These are phyloP conservation scores for Acidomyces sp. DNA, from an alignment of 495 filamentous ascomycete genomes.

Conservation along the genomic window DNA sequence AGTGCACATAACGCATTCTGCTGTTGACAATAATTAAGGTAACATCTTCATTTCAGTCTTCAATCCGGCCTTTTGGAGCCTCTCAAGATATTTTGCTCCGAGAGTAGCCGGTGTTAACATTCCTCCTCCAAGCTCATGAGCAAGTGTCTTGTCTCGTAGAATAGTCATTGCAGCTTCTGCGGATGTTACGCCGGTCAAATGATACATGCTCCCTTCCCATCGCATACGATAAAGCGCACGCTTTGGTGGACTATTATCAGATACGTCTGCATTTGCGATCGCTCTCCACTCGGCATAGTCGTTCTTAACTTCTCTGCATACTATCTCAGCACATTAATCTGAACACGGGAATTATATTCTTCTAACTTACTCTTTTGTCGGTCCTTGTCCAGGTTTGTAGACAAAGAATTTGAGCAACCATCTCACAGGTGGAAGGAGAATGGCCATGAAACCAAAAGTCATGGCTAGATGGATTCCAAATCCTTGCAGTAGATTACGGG, in stretches of 20 bases:
- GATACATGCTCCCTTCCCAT: slow-evolving; percentile 52
- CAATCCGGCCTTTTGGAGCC: slow-evolving; percentile 51
- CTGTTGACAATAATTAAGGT: no score
- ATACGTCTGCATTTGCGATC: slow-evolving; percentile 42
- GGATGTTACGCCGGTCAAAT: slow-evolving; percentile 52
- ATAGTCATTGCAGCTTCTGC: slow-evolving; percentile 60
- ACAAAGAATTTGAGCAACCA: slow-evolving; percentile 42
- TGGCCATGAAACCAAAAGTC: slow-evolving; percentile 35
- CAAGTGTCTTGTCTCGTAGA: slow-evolving; percentile 47
- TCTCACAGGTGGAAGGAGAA: slow-evolving; percentile 44
- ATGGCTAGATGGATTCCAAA: slow-evolving; percentile 45
- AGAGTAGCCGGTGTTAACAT: slow-evolving; percentile 74
- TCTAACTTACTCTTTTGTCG: slow-evolving; percentile 40
- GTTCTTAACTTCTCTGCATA: slow-evolving; percentile 16
- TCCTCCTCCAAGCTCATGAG: slow-evolving; percentile 49
- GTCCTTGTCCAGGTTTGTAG: slow-evolving; percentile 55
- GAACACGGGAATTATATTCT: not conserved
- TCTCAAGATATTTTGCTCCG: slow-evolving; percentile 62
- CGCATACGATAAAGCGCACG: slow-evolving; percentile 44
- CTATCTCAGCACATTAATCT: not conserved
- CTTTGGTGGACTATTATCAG: slow-evolving; percentile 28
- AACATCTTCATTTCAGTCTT: slow-evolving; percentile 37
- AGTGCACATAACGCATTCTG: no score
- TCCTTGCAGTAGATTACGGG: slow-evolving; percentile 46
- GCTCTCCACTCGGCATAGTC: slow-evolving; percentile 49